Base-by-base conservation (phyloP, 2,329 filamentous ascomycete genomes). In the Cercospora citrullina region DNA sequence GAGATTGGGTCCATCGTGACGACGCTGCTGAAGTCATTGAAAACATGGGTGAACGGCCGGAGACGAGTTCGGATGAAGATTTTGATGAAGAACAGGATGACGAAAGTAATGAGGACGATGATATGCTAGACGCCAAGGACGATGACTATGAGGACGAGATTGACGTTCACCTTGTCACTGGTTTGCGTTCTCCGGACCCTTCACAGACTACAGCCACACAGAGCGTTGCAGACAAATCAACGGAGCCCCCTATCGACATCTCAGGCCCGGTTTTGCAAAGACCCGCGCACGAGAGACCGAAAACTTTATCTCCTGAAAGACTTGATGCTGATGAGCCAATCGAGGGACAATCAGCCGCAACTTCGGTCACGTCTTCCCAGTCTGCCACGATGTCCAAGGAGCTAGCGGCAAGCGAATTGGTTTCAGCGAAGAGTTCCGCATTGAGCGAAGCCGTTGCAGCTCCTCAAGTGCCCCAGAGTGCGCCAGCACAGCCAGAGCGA, bases 21-120 rank as follows among this genome's bases (percentile, higher is more conserved):
- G 72, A 74, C 51, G 67, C 67, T 5, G 71, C 71, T 23, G 68
- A 72, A 45, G 66, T 72, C 10, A 71, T 69, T 26, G 67, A 69
- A 36, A 65, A 72, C 28, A 73, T 71, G 71, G 70, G 71, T 8
- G 67, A 71, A 28, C 67, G 68, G 42, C 66, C 53, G 12, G 45
- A 69, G 28, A 60, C 66, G 26, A 65, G 59, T 60, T 66, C 58
- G 16, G 68, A 70, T 30, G 63, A 68, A 21, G 65, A 65, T 16
- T 36, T 36, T 36, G 65, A 63, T 16, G 62, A 65, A 28, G 53
- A 31, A 14, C 66, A 69, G 28, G 62, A 67, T 14, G 66, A 68
- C 12, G 51, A 58, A n/a, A 45, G 31, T 23, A 23, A 55, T 33
- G 67, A 68, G 10, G 28, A 62, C 30, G 63, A 58, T 31, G 71